A percentile compares a stretch with the other conserved stretches of the same genome.
These are phyloP conservation scores for Pseudonitzschia multiseries DNA, from an alignment of 108 stramenopile species.

Conservation along the genomic window DNA sequence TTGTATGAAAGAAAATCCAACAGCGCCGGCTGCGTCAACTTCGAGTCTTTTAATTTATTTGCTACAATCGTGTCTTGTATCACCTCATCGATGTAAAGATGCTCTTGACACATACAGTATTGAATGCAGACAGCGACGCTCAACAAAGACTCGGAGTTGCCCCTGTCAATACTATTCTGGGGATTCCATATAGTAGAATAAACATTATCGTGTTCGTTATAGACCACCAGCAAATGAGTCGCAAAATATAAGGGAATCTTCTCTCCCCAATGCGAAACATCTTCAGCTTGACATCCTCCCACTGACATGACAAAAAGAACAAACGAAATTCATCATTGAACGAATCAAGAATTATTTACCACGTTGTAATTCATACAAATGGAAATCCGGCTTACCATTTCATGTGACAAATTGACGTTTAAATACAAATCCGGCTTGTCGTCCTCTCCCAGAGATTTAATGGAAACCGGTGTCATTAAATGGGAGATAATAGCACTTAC, in stretches of 20 bases:
- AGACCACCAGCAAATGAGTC: conserved; percentile 12
- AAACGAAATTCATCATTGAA: neutral
- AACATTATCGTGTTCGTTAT: neutral
- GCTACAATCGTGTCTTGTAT: too few relatives aligned
- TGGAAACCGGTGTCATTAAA: conserved; percentile 58
- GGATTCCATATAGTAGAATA: conserved; percentile 2
- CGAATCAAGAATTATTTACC: too few relatives aligned
- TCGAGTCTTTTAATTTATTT: too few relatives aligned
- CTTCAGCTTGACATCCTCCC: conserved; percentile 5
- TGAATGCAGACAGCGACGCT: neutral
- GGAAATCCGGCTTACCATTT: conserved; percentile 1
- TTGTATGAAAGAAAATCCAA: too few relatives aligned
- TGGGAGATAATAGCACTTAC: conserved; percentile 58
- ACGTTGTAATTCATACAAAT: too few relatives aligned
- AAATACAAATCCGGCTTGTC: conserved; percentile 51
- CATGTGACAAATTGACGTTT: conserved; percentile 34
- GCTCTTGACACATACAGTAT: too few relatives aligned
- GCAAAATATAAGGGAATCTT: conserved; percentile 1
- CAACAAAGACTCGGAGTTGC: neutral
- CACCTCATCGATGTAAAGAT: too few relatives aligned
- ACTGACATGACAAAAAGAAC: neutral
- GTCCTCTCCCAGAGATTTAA: conserved; percentile 17
- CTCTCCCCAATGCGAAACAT: conserved; percentile 1
- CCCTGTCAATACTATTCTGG: neutral
- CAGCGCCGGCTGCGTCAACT: too few relatives aligned